Base-by-base conservation (phyloP, 768 basidiomycete species). In the Astraeus odoratus region DNA sequence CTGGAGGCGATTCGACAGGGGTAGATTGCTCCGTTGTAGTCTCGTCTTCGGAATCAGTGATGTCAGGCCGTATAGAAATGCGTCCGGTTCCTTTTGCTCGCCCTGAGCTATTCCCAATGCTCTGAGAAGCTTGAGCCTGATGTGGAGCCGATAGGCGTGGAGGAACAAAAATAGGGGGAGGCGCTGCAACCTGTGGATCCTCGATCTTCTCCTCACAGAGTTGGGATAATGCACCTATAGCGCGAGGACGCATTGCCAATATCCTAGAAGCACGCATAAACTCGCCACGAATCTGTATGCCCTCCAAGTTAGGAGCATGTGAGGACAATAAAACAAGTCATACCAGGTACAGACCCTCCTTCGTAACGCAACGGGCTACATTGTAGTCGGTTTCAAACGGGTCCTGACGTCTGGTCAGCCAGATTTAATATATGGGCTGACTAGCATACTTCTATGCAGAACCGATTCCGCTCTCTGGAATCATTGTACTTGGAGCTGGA, bases 381-480 rank as follows among this genome's bases (percentile, higher is more conserved):
- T 99, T 99, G 67, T 86, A 99, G 57, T 91, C 83, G n/a, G 75
- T 76, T 61, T 97, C 95, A 58, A 99, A 99, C 3, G 95, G 95
- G 68, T 99, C 95, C 91, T 96, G 43, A 34, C 39, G 12, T 30
- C 4, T 33, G 9, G 23, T 55, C 18, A 36, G 49, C 42, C 38
- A 9, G 39, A 25, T 19, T 33, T n/a, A 42, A 18, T 5, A n/a
- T 34, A 19, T 9, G 37, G 24, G 2, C 27, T 19, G 18, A 22
- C 34, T 26, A 7, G 57, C 71, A 46, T 53, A 92, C 92, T 75
- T 97, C 94, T 63, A 98, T 92, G 63, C 95, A 98, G 43, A 99
- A 75, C 47, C 94, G 80, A 68, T 97, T 97, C 50, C 93, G 75
- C 64, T 98, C 95, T 43, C 94, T 73, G 13, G 81, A 67, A 59